Base-by-base conservation (phyloP, 306 rosid genomes). In the Canavalia gladiata region DNA sequence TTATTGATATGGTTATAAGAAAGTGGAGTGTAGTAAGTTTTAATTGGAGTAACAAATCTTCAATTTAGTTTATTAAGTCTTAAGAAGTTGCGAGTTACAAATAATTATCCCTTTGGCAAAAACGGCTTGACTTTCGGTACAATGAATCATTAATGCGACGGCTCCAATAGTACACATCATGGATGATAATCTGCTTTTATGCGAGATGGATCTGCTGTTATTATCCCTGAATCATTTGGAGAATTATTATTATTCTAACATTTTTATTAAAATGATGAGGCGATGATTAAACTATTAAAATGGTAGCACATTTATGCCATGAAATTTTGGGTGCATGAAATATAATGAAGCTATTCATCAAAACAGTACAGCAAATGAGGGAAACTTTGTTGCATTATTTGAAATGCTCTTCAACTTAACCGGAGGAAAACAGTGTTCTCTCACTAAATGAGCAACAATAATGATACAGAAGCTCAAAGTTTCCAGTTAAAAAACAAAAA, bases 361-460 rank as follows among this genome's bases (percentile, higher is more conserved):
- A 35, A 29, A 46, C 45, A 51, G 64, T 10, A 18, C 12, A 33
- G 50, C 51, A 67, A 28, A 42, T 29, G 6, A 39, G 4, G 7
- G 31, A 73, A 66, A 41, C 28, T 7, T 45, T 2, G 8, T 34
- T 74, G 71, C 37, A 18, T 81, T 52, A 37, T 37, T 46, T 29
- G 62, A 37, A 52, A 73, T 66, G 68, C 43, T 41, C 35, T 50
- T 79, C 70, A 50, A 67, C 70, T 43, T 12, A 9, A 45, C 50
- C 9, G 11, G 42, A 74, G 31, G 70, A 67, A 51, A 33, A 60
- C 37, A 13, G 41, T 62, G 25, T 34, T 33, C 33, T 50, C 77
- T 78, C 60, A 60, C 50, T 78, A 6, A 60, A 68, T 43, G 46
- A 29, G 47, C 70, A 82, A 2, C 10, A 47, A 77, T 31, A 68